Conservation (phyloP, 2,329 filamentous ascomycete genomes). For the Scleromitrula shiraiana region DNA sequence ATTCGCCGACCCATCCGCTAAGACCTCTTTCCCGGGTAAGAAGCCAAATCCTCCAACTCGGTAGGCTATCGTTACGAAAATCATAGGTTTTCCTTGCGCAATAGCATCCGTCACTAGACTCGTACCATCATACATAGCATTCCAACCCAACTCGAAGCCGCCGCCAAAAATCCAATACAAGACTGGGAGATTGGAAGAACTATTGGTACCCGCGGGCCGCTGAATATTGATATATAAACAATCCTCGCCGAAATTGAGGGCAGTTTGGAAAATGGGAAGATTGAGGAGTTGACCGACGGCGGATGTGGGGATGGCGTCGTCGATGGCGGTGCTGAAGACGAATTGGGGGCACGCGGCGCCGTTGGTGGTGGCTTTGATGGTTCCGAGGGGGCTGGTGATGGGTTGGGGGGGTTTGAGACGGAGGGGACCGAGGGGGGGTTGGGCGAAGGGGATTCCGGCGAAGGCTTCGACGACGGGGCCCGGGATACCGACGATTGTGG, state of each 20-base stretch:
- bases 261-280: constrained; percentile 48
- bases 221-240: constrained; percentile 55
- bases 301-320: constrained; percentile 31
- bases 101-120: constrained; percentile 40
- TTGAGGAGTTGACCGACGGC: constrained; percentile 44
- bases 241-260: constrained; percentile 51
- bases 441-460: constrained; percentile 64
- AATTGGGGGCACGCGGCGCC: constrained; percentile 67
- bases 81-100: constrained; percentile 49
- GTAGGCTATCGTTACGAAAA: constrained; percentile 75
- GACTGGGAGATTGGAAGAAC: constrained; percentile 53
- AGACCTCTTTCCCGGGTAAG: constrained; percentile 59
- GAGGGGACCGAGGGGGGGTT: constrained; percentile 57
- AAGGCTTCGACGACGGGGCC: constrained; percentile 52
- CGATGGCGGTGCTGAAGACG: constrained; percentile 43
- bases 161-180: constrained; percentile 66
- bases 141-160: constrained; percentile 50
- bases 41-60: constrained; percentile 69
- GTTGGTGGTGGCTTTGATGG: constrained; percentile 48
- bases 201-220: constrained; percentile 47
- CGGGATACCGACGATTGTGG: constrained; percentile 13
- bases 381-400: constrained; percentile 49
- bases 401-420: constrained; percentile 62
- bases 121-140: constrained; percentile 44
- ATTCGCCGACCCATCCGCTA: constrained; percentile 60